Percentiles rank a stretch among this genome's conserved stretches.
These are phyloP conservation scores for Lobosporangium transversale DNA, from an alignment of 192 early-diverging fungal genomes.

Conservation along the genomic window DNA sequence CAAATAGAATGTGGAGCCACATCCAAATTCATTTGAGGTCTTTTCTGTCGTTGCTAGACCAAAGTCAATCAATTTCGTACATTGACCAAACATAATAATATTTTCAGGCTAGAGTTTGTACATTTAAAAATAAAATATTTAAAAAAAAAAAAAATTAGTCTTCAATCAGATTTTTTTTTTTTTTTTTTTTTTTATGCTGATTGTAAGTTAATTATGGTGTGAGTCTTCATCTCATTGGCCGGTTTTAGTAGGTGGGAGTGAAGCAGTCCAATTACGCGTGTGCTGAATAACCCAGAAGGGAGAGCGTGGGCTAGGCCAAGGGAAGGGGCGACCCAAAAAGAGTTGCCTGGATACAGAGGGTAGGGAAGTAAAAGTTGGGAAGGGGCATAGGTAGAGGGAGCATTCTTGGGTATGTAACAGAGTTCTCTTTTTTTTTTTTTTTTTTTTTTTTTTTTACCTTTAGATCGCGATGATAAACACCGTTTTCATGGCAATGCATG, in stretches of 20 bases:
- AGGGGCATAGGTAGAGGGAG: background rate
- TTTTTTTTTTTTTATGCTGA: no score
- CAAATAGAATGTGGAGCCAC: conserved; percentile 66
- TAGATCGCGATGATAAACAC: conserved; percentile 81
- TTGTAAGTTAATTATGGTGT: no score
- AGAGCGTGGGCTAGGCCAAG: no score
- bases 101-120: conserved; percentile 72
- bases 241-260: no score
- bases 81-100: conserved; percentile 71
- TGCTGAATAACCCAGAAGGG: no score
- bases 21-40: conserved; percentile 78
- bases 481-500: conserved; percentile 71
- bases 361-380: no score
- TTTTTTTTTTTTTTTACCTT: conserved; percentile 46
- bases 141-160: background rate
- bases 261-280: no score
- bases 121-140: background rate
- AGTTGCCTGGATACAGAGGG: background rate
- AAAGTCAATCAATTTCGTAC: conserved; percentile 94
- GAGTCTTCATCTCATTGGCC: no score
- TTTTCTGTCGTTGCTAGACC: conserved; percentile 81
- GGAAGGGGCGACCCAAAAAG: no score
- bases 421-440: background rate
- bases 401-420: background rate
- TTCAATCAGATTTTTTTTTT: background rate